phyloP scores from a whole-genome alignment of 75 land plant genomes.

The Pinus albicaulis region DNA sequence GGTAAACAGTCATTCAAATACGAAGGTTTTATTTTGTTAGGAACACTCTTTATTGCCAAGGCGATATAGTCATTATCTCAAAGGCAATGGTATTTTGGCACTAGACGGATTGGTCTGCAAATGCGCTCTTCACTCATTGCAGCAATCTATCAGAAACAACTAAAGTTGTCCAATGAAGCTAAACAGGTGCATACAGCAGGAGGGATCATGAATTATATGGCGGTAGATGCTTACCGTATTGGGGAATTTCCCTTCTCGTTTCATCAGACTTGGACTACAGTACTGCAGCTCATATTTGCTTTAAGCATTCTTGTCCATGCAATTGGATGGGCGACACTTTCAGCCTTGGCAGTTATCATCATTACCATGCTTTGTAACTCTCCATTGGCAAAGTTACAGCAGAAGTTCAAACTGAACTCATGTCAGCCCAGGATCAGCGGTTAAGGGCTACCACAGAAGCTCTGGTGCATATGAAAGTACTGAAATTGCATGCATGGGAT shows the following conservation, averaged over 20 bases:
- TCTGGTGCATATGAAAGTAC: constrained; percentile 36
- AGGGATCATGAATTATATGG: constrained; percentile 34
- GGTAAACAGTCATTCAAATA: constrained; percentile 36
- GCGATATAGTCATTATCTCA: constrained; percentile 17
- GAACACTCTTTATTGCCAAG: constrained; percentile 17
- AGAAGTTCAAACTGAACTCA: constrained; percentile 30
- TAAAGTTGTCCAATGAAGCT: constrained; percentile 25
- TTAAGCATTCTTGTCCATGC: constrained; percentile 9
- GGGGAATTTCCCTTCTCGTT: constrained; percentile 29
- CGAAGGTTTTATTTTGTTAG: constrained; percentile 32
- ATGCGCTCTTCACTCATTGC: constrained; percentile 21
- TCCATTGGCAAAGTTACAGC: constrained; percentile 26
- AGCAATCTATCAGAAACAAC: constrained; percentile 31
- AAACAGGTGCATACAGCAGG: constrained; percentile 26
- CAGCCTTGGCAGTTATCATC: constrained; percentile 13
- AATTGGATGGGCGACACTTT: constrained; percentile 20
- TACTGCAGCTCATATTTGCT: constrained; percentile 13
- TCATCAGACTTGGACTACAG: constrained; percentile 17
- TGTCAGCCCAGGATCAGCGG: constrained; percentile 41
- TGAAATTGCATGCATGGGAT: constrained; percentile 58
- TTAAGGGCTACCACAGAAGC: constrained; percentile 40
- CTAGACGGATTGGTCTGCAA: constrained; percentile 25
- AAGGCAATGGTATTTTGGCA: constrained; percentile 31
- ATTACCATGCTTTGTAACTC: constrained; percentile 13
- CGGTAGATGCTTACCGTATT: constrained; percentile 36